These are phyloP conservation scores for Alternaria sp. DNA, from an alignment of 2,329 filamentous ascomycete genomes.

Conservation along the genomic window DNA sequence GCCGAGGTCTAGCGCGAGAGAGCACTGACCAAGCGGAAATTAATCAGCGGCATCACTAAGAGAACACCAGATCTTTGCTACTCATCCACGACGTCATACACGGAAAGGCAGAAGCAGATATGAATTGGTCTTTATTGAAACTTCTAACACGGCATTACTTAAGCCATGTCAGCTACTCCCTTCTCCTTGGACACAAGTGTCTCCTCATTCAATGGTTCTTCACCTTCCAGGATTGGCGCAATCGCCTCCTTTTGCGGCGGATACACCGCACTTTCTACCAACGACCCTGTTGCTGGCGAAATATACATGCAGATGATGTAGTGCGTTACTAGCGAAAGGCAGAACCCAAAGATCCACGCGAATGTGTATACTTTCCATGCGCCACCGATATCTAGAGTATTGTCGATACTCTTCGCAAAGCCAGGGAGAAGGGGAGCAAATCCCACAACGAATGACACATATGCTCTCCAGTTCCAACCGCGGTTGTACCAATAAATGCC, in stretches of 20 bases:
- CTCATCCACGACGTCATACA: background rate
- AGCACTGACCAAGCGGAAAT: constrained; percentile 24
- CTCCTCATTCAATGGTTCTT: constrained; percentile 33
- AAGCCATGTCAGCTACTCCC: constrained; percentile 31
- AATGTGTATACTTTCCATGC: constrained; percentile 56
- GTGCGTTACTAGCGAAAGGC: constrained; percentile 46
- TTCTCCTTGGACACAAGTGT: constrained; percentile 37
- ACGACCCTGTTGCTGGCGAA: constrained; percentile 45
- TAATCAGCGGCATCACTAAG: constrained; percentile 36
- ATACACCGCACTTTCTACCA: constrained; percentile 51
- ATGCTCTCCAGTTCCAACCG: constrained; percentile 49
- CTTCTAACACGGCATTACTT: background rate
- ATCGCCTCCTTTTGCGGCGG: constrained; percentile 46
- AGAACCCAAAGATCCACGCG: constrained; percentile 55
- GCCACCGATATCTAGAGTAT: constrained; percentile 50
- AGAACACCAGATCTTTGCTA: constrained; percentile 7
- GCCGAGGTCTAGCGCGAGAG: constrained; percentile 21
- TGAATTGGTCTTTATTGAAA: background rate
- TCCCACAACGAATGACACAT: constrained; percentile 41
- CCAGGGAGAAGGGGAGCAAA: constrained; percentile 50
- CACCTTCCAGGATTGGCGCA: constrained; percentile 30
- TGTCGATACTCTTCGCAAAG: constrained; percentile 52
- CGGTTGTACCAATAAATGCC: constrained; percentile 48
- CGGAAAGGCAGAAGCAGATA: background rate
- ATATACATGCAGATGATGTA: constrained; percentile 54